Conservation (phyloP, 768 basidiomycete species). For the Hydnomerulius pinastri region DNA sequence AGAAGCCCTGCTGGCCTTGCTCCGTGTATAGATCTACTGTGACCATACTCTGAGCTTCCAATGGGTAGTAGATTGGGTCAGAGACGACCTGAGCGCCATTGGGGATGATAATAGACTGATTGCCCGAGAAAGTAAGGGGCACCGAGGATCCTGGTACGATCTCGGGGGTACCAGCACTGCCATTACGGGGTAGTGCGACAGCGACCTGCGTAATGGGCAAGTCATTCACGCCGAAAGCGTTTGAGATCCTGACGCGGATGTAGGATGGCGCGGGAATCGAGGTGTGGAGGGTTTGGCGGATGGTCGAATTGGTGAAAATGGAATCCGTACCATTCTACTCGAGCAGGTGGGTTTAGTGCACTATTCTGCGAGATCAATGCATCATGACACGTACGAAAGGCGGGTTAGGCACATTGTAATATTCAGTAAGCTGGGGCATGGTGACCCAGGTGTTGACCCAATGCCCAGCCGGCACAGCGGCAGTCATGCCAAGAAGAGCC, state of each 20-base stretch:
- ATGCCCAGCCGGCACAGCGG: neutral
- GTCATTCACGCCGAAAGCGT: too few relatives aligned
- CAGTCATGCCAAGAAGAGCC: neutral
- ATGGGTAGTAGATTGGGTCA: too few relatives aligned
- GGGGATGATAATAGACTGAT: neutral
- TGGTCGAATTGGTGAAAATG: neutral
- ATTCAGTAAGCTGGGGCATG: conserved; percentile 9
- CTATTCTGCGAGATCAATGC: too few relatives aligned
- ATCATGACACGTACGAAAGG: too few relatives aligned
- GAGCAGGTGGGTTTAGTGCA: too few relatives aligned
- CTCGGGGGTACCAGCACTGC: neutral
- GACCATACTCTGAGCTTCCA: too few relatives aligned
- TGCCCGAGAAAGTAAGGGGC: neutral
- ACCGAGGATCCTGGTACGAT: neutral
- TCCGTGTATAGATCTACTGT: too few relatives aligned
- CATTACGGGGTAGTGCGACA: too few relatives aligned
- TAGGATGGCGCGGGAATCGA: neutral
- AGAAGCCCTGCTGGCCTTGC: too few relatives aligned
- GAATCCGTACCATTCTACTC: neutral
- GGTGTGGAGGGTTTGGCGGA: neutral
- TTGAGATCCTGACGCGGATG: too few relatives aligned
- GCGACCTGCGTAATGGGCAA: too few relatives aligned
- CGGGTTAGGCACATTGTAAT: conserved; percentile 2
- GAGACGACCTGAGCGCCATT: neutral
- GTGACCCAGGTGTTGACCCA: conserved; percentile 8